Conservation (phyloP, 2,329 filamentous ascomycete genomes). For the Aspergillus sp. region DNA sequence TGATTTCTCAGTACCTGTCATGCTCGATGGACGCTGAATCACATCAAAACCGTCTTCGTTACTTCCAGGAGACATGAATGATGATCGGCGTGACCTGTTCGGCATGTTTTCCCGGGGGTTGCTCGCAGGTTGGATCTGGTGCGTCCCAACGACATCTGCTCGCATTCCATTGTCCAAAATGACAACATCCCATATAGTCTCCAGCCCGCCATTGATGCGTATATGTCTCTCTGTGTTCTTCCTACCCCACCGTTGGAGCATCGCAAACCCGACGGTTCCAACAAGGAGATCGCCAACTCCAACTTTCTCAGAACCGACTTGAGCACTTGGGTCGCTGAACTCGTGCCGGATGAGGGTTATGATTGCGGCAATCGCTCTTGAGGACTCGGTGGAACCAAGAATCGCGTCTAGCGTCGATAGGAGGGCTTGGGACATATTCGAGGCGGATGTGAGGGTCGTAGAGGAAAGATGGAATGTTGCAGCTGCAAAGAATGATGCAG, state of each 20-base stretch:
- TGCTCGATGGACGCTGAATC: slow-evolving; percentile 39
- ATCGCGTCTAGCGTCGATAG: slow-evolving; percentile 52
- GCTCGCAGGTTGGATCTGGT: slow-evolving; percentile 37
- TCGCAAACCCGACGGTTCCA: slow-evolving; percentile 50
- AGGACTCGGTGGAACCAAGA: slow-evolving; percentile 54
- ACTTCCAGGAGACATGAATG: slow-evolving; percentile 46
- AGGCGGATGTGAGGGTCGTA: slow-evolving; percentile 47
- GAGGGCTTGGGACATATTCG: slow-evolving; percentile 49
- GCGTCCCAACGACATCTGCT: slow-evolving; percentile 52
- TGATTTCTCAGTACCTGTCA: slow-evolving; percentile 28
- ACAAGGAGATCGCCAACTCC: slow-evolving; percentile 50
- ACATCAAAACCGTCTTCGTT: slow-evolving; percentile 45
- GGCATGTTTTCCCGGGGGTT: slow-evolving; percentile 51
- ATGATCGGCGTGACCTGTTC: slow-evolving; percentile 57
- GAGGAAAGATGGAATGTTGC: slow-evolving; percentile 52
- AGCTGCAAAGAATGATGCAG: slow-evolving; percentile 53
- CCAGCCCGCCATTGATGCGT: slow-evolving; percentile 47
- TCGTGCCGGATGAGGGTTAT: slow-evolving; percentile 52
- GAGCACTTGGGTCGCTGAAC: slow-evolving; percentile 43
- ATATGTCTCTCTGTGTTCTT: slow-evolving; percentile 49
- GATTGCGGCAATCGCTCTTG: slow-evolving; percentile 53
- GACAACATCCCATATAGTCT: slow-evolving; percentile 53
- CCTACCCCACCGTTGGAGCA: slow-evolving; percentile 52
- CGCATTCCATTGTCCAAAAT: slow-evolving; percentile 52
- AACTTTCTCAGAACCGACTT: slow-evolving; percentile 40